Conservation (phyloP, 805 yeast species). For the Soucietia sequanensis region DNA sequence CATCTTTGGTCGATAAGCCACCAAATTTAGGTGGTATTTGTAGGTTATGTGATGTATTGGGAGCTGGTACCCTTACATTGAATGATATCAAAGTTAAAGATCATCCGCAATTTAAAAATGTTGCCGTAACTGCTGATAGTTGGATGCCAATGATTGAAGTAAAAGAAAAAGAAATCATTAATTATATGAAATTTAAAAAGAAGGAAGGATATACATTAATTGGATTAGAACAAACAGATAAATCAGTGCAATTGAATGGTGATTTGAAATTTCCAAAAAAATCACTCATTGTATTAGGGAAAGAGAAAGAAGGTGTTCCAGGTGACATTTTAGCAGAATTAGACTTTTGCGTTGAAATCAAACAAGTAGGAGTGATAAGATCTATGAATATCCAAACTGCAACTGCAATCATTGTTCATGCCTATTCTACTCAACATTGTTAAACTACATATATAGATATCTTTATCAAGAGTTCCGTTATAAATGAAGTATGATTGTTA, state of each 20-base stretch:
- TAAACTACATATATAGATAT: constrained; percentile 13
- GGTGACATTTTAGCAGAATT: constrained; percentile 78
- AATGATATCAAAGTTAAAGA: constrained; percentile 64
- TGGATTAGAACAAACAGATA: constrained; percentile 91
- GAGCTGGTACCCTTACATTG: constrained; percentile 79
- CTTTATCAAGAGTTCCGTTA: too few species aligned
- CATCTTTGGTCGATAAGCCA: constrained; percentile 87
- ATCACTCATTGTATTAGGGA: constrained; percentile 76
- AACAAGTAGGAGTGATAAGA: constrained; percentile 87
- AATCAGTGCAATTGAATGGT: constrained; percentile 67
- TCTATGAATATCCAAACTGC: constrained; percentile 98
- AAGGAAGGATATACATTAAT: constrained; percentile 80
- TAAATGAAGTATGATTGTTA: not conserved
- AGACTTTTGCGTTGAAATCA: constrained; percentile 86
- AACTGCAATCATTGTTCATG: constrained; percentile 90
- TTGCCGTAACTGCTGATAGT: constrained; percentile 90
- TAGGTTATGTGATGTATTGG: constrained; percentile 86
- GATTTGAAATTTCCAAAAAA: constrained; percentile 74
- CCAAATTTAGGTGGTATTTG: constrained; percentile 95
- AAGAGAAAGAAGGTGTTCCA: constrained; percentile 88
- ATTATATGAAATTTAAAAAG: constrained; percentile 59
- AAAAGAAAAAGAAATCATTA: constrained; percentile 49
- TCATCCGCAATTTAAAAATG: constrained; percentile 73
- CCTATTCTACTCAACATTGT: constrained; percentile 73
- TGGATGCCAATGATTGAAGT: constrained; percentile 96